phyloP scores from a whole-genome alignment of 2,329 filamentous ascomycete genomes.

The Alternaria gansuensis region DNA sequence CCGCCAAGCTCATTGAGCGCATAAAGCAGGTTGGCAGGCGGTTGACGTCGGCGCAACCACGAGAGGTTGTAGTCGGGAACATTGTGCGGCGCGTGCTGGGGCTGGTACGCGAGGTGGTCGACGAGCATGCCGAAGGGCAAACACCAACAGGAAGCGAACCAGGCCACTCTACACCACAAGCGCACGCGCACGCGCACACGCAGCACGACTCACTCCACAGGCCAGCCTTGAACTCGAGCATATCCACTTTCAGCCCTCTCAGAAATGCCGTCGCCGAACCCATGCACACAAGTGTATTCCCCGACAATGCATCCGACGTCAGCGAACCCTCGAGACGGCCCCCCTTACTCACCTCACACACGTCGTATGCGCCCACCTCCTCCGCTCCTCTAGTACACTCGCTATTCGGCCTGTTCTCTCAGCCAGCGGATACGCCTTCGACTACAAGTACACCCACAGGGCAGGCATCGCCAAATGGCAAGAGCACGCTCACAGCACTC shows the following conservation, averaged over 20 bases:
- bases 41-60: conserved; percentile 83
- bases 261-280: conserved; percentile 54
- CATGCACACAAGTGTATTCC: conserved; percentile 40
- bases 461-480: conserved; percentile 60
- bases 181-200: conserved; percentile 46
- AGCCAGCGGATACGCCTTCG: conserved; percentile 63
- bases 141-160: conserved; percentile 66
- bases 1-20: conserved; percentile 79
- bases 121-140: conserved; percentile 76
- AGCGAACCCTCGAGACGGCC: conserved; percentile 61
- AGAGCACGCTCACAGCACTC: conserved; percentile 44
- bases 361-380: conserved; percentile 68
- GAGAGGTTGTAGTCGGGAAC: conserved; percentile 92
- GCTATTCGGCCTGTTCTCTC: conserved; percentile 87
- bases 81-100: conserved; percentile 90
- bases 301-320: conserved; percentile 49
- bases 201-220: conserved; percentile 50
- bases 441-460: conserved; percentile 62
- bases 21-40: conserved; percentile 80
- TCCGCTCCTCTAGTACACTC: conserved; percentile 68
- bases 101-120: conserved; percentile 88
- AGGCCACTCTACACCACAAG: conserved; percentile 59
- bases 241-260: conserved; percentile 60
- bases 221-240: conserved; percentile 53
- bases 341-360: conserved; percentile 68